Evolutionary conservation across 163 green algal species (phyloP).

Genomic region (Volvox carteri): DNA sequence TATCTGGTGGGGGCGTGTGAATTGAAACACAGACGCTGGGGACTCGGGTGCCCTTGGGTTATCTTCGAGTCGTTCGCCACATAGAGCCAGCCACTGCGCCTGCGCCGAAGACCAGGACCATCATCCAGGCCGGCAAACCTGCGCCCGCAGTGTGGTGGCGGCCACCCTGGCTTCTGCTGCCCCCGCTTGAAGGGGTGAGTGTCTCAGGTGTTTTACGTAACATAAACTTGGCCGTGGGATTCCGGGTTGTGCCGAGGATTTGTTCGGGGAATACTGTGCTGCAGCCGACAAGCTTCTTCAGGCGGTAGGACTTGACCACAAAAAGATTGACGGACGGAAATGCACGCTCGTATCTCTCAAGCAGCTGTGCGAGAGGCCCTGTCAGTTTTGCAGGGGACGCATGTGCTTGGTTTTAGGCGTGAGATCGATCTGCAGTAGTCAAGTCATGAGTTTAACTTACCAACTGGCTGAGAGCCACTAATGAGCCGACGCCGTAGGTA

Average conservation of each 20-base stretch:
- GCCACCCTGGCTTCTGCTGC: too few relatives aligned
- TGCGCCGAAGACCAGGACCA: background rate
- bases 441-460: slow-evolving; percentile 36
- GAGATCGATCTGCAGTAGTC: too few relatives aligned
- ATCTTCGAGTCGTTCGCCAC: background rate
- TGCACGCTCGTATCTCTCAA: slow-evolving; percentile 52
- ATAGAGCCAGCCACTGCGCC: background rate
- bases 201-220: background rate
- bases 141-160: too few relatives aligned
- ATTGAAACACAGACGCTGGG: too few relatives aligned
- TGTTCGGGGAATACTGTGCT: slow-evolving; percentile 45
- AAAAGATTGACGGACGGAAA: slow-evolving; percentile 40
- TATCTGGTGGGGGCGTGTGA: background rate
- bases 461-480: slow-evolving; percentile 43
- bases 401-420: too few relatives aligned
- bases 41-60: too few relatives aligned
- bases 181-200: too few relatives aligned
- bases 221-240: slow-evolving; percentile 24
- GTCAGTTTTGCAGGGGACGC: background rate
- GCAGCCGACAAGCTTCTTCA: slow-evolving; percentile 43
- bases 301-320: slow-evolving; percentile 26
- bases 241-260: slow-evolving; percentile 32
- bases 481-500: too few relatives aligned
- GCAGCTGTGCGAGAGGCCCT: slow-evolving; percentile 29
- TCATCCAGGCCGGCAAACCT: background rate